Conservation (phyloP, 2,329 filamentous ascomycete genomes). For the Verticillium nubilum region DNA sequence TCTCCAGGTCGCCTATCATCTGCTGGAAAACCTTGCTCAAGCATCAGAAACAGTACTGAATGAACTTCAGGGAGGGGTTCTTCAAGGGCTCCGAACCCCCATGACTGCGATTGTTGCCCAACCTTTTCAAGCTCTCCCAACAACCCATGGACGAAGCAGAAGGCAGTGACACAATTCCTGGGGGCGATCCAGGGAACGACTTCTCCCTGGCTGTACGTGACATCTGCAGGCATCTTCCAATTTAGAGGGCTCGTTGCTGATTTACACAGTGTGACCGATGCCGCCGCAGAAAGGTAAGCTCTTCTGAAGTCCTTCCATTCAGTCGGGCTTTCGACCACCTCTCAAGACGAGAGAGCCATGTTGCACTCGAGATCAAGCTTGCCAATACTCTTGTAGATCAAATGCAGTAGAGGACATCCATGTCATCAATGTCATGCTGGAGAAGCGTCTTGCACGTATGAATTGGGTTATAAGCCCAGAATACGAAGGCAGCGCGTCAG, state of each 20-base stretch:
- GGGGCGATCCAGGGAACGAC: background rate
- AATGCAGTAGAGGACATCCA: background rate
- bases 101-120: background rate
- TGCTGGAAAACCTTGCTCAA: too few relatives aligned
- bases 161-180: background rate
- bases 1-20: too few relatives aligned
- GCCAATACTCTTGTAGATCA: background rate
- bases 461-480: conserved; percentile 5
- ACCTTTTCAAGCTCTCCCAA: too few relatives aligned
- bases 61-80: too few relatives aligned
- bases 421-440: background rate
- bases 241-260: background rate
- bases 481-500: conserved; percentile 9
- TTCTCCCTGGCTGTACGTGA: background rate
- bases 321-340: too few relatives aligned
- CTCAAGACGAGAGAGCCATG: too few relatives aligned
- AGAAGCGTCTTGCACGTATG: background rate
- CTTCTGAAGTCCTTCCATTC: too few relatives aligned
- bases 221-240: background rate
- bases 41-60: too few relatives aligned
- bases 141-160: background rate
- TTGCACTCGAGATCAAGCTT: background rate
- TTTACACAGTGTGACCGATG: background rate
- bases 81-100: background rate
- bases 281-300: background rate